A percentile compares a stretch with the other conserved stretches of the same genome.
Conservation (phyloP, 257 asterid species). For the Ballota nigra region DNA sequence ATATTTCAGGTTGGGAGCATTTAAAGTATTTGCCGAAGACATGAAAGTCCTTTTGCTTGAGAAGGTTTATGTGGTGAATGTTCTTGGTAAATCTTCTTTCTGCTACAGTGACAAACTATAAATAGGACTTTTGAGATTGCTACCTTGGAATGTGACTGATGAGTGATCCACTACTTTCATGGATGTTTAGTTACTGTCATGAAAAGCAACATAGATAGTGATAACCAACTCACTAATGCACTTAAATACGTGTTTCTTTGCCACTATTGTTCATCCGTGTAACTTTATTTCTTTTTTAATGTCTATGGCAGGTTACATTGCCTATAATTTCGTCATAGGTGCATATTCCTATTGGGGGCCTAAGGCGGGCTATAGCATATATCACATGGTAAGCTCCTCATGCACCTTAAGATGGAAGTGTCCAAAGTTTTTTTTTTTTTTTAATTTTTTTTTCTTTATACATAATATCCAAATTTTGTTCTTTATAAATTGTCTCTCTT, state of each 20-base stretch:
- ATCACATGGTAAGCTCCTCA: conserved; percentile 71
- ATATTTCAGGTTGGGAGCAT: conserved; percentile 49
- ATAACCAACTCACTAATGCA: conserved; percentile 4
- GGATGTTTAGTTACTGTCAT: neutral
- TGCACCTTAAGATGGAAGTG: neutral
- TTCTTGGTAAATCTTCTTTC: conserved; percentile 63
- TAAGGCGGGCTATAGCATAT: conserved; percentile 91
- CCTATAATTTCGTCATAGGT: conserved; percentile 96
- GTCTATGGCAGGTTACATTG: conserved; percentile 71
- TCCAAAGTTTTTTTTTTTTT: neutral
- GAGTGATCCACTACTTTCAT: neutral
- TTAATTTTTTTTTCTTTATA: neutral
- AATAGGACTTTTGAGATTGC: neutral
- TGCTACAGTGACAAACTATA: conserved; percentile 9
- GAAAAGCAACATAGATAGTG: conserved; percentile 5
- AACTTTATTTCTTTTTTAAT: conserved; percentile 16
- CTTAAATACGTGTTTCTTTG: neutral
- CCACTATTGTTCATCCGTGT: conserved; percentile 11
- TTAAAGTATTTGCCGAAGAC: conserved; percentile 52
- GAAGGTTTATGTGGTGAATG: conserved; percentile 77
- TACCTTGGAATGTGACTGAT: neutral
- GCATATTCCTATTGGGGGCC: conserved; percentile 99
- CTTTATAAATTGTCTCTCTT: neutral
- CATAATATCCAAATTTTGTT: neutral
- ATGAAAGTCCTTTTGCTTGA: conserved; percentile 65